Evolutionary conservation across 2,329 filamentous ascomycete genomes (phyloP).

Genomic region (Penicillium sp.): DNA sequence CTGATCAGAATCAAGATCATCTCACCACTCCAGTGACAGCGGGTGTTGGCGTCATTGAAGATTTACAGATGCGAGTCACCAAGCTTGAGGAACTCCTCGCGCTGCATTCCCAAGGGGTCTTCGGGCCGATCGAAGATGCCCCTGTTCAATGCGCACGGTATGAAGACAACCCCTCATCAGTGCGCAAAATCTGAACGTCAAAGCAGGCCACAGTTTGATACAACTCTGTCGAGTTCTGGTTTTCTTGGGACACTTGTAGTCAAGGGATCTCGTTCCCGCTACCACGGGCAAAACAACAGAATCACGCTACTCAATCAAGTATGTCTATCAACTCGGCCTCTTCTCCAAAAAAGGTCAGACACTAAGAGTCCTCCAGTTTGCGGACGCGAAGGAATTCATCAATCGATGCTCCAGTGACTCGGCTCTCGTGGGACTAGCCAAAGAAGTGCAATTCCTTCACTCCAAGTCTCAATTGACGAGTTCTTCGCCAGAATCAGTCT

Average conservation of each 20-base stretch:
- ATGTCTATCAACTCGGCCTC: not conserved
- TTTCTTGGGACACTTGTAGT: slow-evolving; percentile 18
- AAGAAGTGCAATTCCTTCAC: slow-evolving; percentile 26
- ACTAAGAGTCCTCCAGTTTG: slow-evolving; percentile 11
- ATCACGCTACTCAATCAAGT: slow-evolving; percentile 20
- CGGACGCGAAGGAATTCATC: slow-evolving; percentile 22
- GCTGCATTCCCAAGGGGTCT: not conserved
- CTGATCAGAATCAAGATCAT: not conserved
- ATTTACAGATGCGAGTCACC: slow-evolving; percentile 22
- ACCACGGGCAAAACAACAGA: slow-evolving; percentile 22
- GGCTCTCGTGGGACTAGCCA: slow-evolving; percentile 16
- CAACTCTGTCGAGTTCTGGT: slow-evolving; percentile 2
- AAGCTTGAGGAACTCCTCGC: slow-evolving; percentile 18
- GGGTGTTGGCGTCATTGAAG: slow-evolving; percentile 19
- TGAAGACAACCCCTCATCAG: not conserved
- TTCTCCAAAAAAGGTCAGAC: not conserved
- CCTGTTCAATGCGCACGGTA: slow-evolving; percentile 7
- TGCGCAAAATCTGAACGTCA: not conserved
- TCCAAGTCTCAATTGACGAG: slow-evolving; percentile 12
- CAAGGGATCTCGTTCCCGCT: slow-evolving; percentile 23
- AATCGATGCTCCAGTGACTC: slow-evolving; percentile 18
- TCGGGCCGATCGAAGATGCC: not conserved
- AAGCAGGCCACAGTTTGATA: slow-evolving; percentile 6
- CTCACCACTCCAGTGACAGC: not conserved
- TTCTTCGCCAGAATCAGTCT: slow-evolving; percentile 16